Evolutionary conservation across 306 rosid genomes (phyloP), one percentile per base, ranked within the genome.

Genomic region (Pterocarpus macrocarpus): DNA sequence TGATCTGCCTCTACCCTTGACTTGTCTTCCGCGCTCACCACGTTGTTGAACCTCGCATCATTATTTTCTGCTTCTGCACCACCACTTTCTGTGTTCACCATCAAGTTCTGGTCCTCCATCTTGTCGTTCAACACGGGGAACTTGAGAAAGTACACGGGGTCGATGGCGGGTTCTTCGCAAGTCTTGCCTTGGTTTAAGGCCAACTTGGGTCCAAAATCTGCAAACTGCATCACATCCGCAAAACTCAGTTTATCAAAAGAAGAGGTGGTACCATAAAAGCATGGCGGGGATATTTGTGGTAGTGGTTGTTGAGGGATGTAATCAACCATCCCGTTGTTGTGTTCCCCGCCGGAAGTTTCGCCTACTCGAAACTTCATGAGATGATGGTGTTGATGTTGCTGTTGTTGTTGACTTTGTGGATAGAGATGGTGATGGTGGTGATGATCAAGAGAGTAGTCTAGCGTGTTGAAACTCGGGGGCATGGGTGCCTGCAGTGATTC

Each of bases 191-290:
- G 98, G 77, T 91, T 91, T 17, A 94, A 78, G 41, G 89, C 92
- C 53, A 94, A 44, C 62, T 94, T 94, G 22, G 97, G 97, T 15
- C 98, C 98, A 14, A 94, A 94, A 85, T 94, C 98, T 5, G 98
- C 94, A 47, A 94, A 94, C 87, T 94, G 97, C 98, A 94, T 92
- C 82, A 92, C 97, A 45, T 94, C 98, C 2, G 94, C 94, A 39
- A 94, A 92, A 80, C 91, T 92, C 62, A 92, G 72, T 38, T 91
- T 94, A 53, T 94, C 98, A 22, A 86, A 87, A 55, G 90, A 86
- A 72, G 64, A 64, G 9, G 66, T 52, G 12, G 83, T 34, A 41
- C 82, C 85, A 45, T 86, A 84, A 82, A 88, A 85, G 17, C 89
- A 58, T 13, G 64, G 34, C 12, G 35, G 35, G 5, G 57, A 2